Conservation (phyloP, 495 filamentous ascomycete genomes). For the Chaetomium cochliodes region DNA sequence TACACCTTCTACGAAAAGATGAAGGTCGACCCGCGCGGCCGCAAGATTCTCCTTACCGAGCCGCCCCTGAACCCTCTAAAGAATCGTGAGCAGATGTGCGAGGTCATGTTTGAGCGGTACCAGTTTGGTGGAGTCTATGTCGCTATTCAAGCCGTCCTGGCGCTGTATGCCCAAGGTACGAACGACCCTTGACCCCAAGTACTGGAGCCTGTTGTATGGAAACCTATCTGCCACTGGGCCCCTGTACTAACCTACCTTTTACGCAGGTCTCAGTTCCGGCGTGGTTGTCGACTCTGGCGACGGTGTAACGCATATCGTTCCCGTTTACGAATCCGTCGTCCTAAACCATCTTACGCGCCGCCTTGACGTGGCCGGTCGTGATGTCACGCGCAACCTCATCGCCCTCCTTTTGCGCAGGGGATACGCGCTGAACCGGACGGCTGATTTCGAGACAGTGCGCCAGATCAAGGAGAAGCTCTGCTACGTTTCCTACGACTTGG, state of each 20-base stretch:
- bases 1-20: slow-evolving; percentile 98
- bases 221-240: background rate
- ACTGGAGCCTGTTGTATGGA: background rate
- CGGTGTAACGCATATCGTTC: slow-evolving; percentile 97
- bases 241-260: background rate
- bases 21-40: slow-evolving; percentile 82
- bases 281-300: slow-evolving; percentile 98
- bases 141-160: slow-evolving; percentile 95
- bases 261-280: slow-evolving; percentile 80
- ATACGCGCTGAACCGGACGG: slow-evolving; percentile 96
- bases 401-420: slow-evolving; percentile 90
- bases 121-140: slow-evolving; percentile 97
- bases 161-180: slow-evolving; percentile 92
- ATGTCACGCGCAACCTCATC: slow-evolving; percentile 97
- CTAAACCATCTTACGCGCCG: slow-evolving; percentile 93
- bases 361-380: slow-evolving; percentile 92
- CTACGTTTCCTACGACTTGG: slow-evolving; percentile 98
- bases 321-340: slow-evolving; percentile 95
- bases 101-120: slow-evolving; percentile 98
- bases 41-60: slow-evolving; percentile 98
- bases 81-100: slow-evolving; percentile 95
- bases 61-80: slow-evolving; percentile 95
- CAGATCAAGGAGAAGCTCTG: slow-evolving; percentile 99
- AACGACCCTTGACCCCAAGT: background rate
- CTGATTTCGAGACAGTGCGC: slow-evolving; percentile 98